phyloP scores from a whole-genome alignment of 129 eudicot genomes.

The Smallanthus sonchifolius region DNA sequence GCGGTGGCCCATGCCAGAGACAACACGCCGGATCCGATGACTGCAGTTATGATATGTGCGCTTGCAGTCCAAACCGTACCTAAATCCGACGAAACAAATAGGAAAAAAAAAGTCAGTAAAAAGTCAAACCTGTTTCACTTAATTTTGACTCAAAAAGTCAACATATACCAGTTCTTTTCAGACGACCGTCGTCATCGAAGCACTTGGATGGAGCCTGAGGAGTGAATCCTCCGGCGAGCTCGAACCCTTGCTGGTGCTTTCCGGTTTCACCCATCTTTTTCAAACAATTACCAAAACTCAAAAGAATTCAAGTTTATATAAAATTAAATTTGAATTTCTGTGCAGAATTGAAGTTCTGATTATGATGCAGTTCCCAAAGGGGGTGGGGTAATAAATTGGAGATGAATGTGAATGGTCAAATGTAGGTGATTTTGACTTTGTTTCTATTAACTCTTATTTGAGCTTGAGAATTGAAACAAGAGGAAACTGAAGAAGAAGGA shows the following conservation, averaged over 20 bases:
- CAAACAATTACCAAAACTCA: neutral
- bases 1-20: constrained; percentile 98
- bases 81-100: constrained; percentile 1
- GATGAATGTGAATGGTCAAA: neutral
- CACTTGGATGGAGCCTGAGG: constrained; percentile 46
- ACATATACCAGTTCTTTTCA: constrained; percentile 59
- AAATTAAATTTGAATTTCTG: neutral
- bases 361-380: neutral
- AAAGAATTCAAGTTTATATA: neutral
- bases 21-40: constrained; percentile 92
- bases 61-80: constrained; percentile 98
- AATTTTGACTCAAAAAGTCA: constrained; percentile 3
- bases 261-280: constrained; percentile 41
- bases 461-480: constrained; percentile 1
- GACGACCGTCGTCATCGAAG: constrained; percentile 69
- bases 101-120: neutral
- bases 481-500: neutral
- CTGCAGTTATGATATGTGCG: constrained; percentile 95
- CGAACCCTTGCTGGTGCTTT: constrained; percentile 39
- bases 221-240: constrained; percentile 39
- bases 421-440: neutral
- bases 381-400: neutral
- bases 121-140: neutral
- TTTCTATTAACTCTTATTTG: neutral
- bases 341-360: neutral